These are phyloP conservation scores for Toxoplasma gondii DNA, from an alignment of 169 alveolate species.

Conservation along the genomic window DNA sequence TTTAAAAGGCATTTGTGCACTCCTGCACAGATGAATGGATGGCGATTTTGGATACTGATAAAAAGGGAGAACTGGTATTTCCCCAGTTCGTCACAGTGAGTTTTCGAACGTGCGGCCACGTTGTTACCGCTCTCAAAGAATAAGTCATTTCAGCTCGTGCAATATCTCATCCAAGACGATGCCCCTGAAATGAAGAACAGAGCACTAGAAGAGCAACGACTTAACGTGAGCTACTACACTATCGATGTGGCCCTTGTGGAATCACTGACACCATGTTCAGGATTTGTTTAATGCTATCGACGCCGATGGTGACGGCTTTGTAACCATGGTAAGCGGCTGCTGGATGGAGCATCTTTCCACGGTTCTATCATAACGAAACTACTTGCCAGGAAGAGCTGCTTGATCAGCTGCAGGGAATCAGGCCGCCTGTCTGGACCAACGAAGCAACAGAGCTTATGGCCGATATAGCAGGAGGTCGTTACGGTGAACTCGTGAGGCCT, in stretches of 20 bases:
- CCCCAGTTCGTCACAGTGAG: not conserved
- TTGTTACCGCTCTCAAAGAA: not conserved
- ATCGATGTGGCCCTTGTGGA: not conserved
- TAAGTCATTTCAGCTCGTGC: slow-evolving; percentile 22
- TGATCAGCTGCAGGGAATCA: slow-evolving; percentile 36
- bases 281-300: slow-evolving; percentile 52
- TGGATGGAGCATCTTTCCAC: not conserved
- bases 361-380: not conserved
- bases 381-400: slow-evolving; percentile 48
- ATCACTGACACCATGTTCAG: not conserved
- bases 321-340: slow-evolving; percentile 49
- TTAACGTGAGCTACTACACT: not conserved
- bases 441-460: slow-evolving; percentile 59
- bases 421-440: slow-evolving; percentile 52
- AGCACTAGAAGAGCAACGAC: slow-evolving; percentile 19
- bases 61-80: not conserved
- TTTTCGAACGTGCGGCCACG: not conserved
- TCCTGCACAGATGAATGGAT: not conserved
- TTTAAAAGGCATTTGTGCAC: not conserved
- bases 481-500: slow-evolving; percentile 52
- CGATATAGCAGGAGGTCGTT: slow-evolving; percentile 52
- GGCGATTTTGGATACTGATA: not conserved
- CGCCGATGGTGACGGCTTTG: slow-evolving; percentile 61
- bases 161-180: slow-evolving; percentile 38
- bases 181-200: slow-evolving; percentile 27